Conservation (phyloP, 371 early-diverging fungal genomes). For the Fennellomyces sp. region DNA sequence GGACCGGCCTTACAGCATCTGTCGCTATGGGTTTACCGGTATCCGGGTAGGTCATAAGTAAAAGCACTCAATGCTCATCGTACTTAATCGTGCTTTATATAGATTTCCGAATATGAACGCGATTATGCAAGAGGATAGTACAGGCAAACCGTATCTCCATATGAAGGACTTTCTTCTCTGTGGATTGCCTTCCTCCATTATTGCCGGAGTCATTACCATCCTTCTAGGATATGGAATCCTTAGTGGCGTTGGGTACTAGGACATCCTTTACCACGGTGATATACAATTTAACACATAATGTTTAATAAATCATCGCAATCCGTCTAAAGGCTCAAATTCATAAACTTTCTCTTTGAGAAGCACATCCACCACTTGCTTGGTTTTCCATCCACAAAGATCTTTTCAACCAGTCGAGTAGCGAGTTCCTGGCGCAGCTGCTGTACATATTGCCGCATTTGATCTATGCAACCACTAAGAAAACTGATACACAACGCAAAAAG, state of each 20-base stretch:
- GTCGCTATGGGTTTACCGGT: conserved; percentile 93
- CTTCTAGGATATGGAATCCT: conserved; percentile 22
- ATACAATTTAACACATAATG: too few relatives aligned
- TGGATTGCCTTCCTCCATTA: conserved; percentile 77
- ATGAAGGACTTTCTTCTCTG: conserved; percentile 84
- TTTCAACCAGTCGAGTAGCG: conserved; percentile 73
- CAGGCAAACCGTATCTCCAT: conserved; percentile 82
- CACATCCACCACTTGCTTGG: conserved; percentile 99
- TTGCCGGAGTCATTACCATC: conserved; percentile 46
- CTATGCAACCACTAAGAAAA: conserved; percentile 34
- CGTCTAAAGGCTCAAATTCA: conserved; percentile 69
- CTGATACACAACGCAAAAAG: not conserved
- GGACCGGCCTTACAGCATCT: conserved; percentile 72
- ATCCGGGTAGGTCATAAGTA: conserved; percentile 59
- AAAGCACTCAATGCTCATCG: not conserved
- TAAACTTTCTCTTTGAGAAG: conserved; percentile 97
- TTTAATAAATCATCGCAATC: too few relatives aligned
- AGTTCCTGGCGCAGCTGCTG: conserved; percentile 91
- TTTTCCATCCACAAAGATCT: conserved; percentile 78
- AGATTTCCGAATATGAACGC: conserved; percentile 97
- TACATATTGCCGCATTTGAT: conserved; percentile 86
- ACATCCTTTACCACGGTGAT: not conserved
- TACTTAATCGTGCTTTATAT: not conserved
- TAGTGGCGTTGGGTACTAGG: conserved; percentile 14
- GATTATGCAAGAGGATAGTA: conserved; percentile 89